Evolutionary conservation across 2,329 filamentous ascomycete species (phyloP).

Genomic region (Cladosporium halotolerans): DNA sequence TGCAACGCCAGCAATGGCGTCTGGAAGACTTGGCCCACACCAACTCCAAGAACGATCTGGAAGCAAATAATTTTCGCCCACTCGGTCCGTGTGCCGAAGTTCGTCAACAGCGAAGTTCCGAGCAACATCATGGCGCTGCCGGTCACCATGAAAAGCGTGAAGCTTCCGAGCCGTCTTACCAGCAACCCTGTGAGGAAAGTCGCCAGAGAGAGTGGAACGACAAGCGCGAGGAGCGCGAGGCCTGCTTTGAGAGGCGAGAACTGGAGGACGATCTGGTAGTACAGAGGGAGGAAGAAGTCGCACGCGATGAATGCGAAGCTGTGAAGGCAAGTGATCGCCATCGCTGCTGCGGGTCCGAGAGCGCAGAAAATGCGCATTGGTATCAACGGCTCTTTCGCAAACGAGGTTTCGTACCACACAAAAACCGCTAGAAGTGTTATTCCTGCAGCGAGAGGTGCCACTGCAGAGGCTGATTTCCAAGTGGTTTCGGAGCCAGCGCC

Average conservation of each 20-base stretch:
- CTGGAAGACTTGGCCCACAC: constrained; percentile 64
- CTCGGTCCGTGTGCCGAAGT: constrained; percentile 28
- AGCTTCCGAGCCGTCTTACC: constrained; percentile 42
- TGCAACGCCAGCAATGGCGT: constrained; percentile 63
- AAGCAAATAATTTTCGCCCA: constrained; percentile 41
- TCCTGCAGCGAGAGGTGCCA: constrained; percentile 50
- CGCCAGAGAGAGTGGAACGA: constrained; percentile 27
- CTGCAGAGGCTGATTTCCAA: constrained; percentile 50
- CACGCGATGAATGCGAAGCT: constrained; percentile 71
- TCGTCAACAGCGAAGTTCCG: constrained; percentile 34
- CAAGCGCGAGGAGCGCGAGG: constrained; percentile 43
- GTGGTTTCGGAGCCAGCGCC: constrained; percentile 45
- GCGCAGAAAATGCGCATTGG: constrained; percentile 64
- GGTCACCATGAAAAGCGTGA: constrained; percentile 47
- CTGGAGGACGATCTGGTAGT: constrained; percentile 71
- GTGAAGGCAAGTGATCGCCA: constrained; percentile 66
- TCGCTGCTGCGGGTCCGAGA: constrained; percentile 58
- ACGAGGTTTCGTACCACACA: constrained; percentile 62
- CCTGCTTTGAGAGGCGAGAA: constrained; percentile 44
- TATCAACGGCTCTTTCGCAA: constrained; percentile 66
- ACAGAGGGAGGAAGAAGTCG: constrained; percentile 76
- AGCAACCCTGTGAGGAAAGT: constrained; percentile 32
- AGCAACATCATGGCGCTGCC: constrained; percentile 33
- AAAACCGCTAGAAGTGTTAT: constrained; percentile 56
- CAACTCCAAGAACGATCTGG: constrained; percentile 58